Evolutionary conservation across 148 eudicot species (phyloP).

Genomic region (Rhododendron mucronatum): DNA sequence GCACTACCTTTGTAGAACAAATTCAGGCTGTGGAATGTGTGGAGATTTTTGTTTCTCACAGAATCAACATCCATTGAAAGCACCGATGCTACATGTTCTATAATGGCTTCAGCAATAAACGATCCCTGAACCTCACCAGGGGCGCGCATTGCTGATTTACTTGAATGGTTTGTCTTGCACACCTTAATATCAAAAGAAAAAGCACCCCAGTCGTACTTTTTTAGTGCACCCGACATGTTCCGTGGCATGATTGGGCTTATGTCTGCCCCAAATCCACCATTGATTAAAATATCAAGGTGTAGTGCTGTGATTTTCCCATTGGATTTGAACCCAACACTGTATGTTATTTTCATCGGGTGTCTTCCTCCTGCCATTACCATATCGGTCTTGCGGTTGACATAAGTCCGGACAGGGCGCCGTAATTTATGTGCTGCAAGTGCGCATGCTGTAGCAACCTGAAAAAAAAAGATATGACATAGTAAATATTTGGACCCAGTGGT

Average conservation of each 20-base stretch:
- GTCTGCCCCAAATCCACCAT: constrained; percentile 56
- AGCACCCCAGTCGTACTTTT: constrained; percentile 88
- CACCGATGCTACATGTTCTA: constrained; percentile 70
- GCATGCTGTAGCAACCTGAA: constrained; percentile 73
- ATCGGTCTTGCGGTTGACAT: constrained; percentile 79
- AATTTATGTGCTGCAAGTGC: constrained; percentile 86
- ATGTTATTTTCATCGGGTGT: constrained; percentile 88
- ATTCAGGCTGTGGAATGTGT: constrained; percentile 52
- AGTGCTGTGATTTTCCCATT: constrained; percentile 85
- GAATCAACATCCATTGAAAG: constrained; percentile 62
- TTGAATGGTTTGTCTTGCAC: constrained; percentile 76
- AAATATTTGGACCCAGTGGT: neutral
- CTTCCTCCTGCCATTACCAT: constrained; percentile 95
- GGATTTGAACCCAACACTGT: constrained; percentile 78
- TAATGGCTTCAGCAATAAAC: constrained; percentile 76
- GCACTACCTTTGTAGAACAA: constrained; percentile 42
- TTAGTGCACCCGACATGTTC: constrained; percentile 40
- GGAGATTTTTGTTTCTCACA: constrained; percentile 62
- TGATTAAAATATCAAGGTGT: constrained; percentile 53
- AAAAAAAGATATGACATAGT: neutral
- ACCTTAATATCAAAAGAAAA: constrained; percentile 68
- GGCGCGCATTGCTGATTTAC: constrained; percentile 81
- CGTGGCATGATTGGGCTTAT: constrained; percentile 57
- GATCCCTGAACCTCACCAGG: constrained; percentile 85
- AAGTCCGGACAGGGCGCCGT: constrained; percentile 68